These are phyloP conservation scores for Babesia caballi DNA, from an alignment of 169 alveolate genomes.

Conservation along the genomic window DNA sequence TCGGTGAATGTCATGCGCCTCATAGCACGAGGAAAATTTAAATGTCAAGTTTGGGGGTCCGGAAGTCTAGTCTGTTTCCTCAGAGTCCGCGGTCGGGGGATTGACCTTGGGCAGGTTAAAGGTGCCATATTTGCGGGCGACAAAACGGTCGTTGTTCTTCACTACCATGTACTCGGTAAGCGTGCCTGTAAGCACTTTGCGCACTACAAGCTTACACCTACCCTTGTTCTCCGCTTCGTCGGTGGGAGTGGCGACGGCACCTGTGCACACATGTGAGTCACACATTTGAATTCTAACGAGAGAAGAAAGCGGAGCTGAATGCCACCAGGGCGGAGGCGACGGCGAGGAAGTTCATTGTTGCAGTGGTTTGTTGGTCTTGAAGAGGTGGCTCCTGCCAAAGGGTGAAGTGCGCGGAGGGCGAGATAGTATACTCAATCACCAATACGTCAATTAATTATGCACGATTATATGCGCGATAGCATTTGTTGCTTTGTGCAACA, in stretches of 20 bases:
- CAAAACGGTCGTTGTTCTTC: constrained; percentile 45
- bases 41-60: too few species aligned
- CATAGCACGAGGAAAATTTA: constrained; percentile 18
- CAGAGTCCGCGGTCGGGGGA: neutral
- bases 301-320: neutral
- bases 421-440: too few species aligned
- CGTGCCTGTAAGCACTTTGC: neutral
- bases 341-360: constrained; percentile 12
- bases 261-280: neutral
- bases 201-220: neutral
- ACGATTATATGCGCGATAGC: too few species aligned
- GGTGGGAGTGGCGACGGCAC: neutral
- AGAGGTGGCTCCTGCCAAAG: too few species aligned
- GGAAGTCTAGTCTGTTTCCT: neutral
- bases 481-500: neutral
- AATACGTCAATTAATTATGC: too few species aligned
- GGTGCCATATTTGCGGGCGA: constrained; percentile 51
- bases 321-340: constrained; percentile 10
- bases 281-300: neutral
- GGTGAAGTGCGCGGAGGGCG: neutral
- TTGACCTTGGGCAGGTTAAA: constrained; percentile 24
- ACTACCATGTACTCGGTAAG: constrained; percentile 52
- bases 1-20: constrained; percentile 51
- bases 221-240: constrained; percentile 13
- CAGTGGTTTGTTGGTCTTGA: too few species aligned